These are phyloP conservation scores for Carnegiea gigantea DNA, from an alignment of 179 eudicot genomes.

Conservation along the genomic window DNA sequence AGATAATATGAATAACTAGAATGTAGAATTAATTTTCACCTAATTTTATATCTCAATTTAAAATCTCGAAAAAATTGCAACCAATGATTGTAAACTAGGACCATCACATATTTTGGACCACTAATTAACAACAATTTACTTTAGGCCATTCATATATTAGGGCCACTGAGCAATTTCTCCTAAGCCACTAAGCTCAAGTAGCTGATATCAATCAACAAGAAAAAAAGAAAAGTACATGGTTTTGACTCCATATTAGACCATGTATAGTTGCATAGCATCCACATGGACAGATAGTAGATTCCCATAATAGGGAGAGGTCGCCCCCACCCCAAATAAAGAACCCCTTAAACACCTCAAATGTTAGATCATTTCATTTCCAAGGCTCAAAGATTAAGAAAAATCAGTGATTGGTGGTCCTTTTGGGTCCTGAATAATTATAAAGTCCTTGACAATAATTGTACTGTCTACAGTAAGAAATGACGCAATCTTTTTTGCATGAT, in stretches of 20 bases:
- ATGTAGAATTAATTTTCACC: too few relatives aligned
- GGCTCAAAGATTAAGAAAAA: slow-evolving; percentile 17
- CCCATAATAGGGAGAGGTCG: not conserved
- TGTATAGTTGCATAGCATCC: slow-evolving; percentile 1
- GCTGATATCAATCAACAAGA: not conserved
- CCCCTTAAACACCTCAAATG: not conserved
- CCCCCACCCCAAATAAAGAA: not conserved
- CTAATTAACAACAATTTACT: not conserved
- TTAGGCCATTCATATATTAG: not conserved
- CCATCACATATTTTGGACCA: not conserved
- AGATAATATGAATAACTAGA: too few relatives aligned
- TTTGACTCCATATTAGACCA: slow-evolving; percentile 10
- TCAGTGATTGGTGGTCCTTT: slow-evolving; percentile 31
- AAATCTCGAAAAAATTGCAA: not conserved
- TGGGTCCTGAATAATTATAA: slow-evolving; percentile 2
- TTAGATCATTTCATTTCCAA: slow-evolving; percentile 34
- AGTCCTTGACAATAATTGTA: slow-evolving; percentile 26
- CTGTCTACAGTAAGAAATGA: slow-evolving; percentile 9
- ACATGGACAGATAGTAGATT: slow-evolving; percentile 17
- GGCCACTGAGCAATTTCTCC: slow-evolving; percentile 16
- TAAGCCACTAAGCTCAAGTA: not conserved
- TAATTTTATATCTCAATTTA: not conserved
- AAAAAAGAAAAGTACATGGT: slow-evolving; percentile 7
- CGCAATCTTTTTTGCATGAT: not conserved
- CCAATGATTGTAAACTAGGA: not conserved